phyloP scores from a whole-genome alignment of 148 eudicot genomes.

The Chenopodium formosanum region DNA sequence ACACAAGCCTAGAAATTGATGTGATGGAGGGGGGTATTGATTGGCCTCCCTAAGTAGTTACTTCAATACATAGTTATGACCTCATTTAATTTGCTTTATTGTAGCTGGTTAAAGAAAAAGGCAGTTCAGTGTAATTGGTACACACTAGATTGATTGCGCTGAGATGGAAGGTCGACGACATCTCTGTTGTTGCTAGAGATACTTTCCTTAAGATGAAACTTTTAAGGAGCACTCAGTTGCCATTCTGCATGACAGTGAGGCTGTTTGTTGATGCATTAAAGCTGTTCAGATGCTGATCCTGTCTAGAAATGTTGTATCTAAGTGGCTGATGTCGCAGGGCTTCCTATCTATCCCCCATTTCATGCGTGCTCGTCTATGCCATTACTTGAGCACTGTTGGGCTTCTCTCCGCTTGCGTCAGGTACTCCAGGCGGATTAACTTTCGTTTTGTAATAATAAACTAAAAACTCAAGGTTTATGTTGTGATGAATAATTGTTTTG shows the following conservation, averaged over 20 bases:
- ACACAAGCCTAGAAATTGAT: background rate
- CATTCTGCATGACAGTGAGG: background rate
- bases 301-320: background rate
- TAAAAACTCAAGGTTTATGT: background rate
- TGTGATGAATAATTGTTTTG: background rate
- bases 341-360: background rate
- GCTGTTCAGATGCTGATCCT: constrained; percentile 4
- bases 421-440: background rate
- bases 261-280: background rate
- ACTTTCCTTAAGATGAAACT: background rate
- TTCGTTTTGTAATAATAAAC: background rate
- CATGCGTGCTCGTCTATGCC: background rate
- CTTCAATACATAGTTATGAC: background rate
- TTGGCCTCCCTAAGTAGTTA: background rate
- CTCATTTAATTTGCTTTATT: background rate
- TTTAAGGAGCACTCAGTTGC: background rate
- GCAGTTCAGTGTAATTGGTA: background rate
- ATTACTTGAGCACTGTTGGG: background rate
- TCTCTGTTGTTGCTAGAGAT: background rate
- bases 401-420: background rate
- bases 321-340: background rate
- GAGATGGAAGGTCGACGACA: background rate
- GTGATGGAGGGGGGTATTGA: background rate
- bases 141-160: background rate
- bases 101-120: background rate